Percentiles rank a stretch among this genome's conserved stretches.
Evolutionary conservation across 495 filamentous ascomycete species (phyloP).

Genomic region (Penicillium fimorum): DNA sequence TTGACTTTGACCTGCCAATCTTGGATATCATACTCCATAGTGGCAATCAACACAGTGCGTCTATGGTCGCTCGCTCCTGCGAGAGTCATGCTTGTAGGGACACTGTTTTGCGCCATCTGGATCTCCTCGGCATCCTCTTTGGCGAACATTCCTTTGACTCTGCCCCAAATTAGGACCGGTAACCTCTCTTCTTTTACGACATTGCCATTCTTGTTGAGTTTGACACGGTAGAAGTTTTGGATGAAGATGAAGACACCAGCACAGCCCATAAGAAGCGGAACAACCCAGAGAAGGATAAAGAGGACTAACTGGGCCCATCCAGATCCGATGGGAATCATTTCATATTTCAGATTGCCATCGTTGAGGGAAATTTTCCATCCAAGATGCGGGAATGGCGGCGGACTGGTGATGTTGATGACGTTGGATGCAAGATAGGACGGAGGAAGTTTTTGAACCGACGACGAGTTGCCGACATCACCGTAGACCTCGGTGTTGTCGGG

Average conservation of each 20-base stretch:
- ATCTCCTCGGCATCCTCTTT: constrained; percentile 2
- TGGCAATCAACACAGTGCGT: constrained; percentile 64
- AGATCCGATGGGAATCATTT: constrained; percentile 42
- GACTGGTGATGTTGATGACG: constrained; percentile 47
- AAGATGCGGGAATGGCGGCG: constrained; percentile 43
- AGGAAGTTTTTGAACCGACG: constrained; percentile 19
- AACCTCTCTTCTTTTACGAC: constrained; percentile 15
- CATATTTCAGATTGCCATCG: constrained; percentile 45
- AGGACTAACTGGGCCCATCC: constrained; percentile 41
- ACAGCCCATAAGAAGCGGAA: constrained; percentile 42
- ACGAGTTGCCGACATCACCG: constrained; percentile 45
- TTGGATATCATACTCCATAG: constrained; percentile 73
- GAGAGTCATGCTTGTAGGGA: constrained; percentile 10
- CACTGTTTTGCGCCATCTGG: constrained; percentile 31
- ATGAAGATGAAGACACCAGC: constrained; percentile 45
- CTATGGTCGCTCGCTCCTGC: constrained; percentile 23
- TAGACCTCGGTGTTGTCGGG: constrained; percentile 48
- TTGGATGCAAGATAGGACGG: constrained; percentile 34
- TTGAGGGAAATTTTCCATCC: constrained; percentile 45
- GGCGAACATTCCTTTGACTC: constrained; percentile 12
- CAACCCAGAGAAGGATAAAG: constrained; percentile 43
- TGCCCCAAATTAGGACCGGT: constrained; percentile 12
- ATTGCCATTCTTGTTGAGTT: constrained; percentile 45
- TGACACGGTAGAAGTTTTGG: constrained; percentile 50
- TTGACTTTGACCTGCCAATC: constrained; percentile 73